phyloP scores from a whole-genome alignment of 371 early-diverging fungal genomes.

The Mucor velutinosus region DNA sequence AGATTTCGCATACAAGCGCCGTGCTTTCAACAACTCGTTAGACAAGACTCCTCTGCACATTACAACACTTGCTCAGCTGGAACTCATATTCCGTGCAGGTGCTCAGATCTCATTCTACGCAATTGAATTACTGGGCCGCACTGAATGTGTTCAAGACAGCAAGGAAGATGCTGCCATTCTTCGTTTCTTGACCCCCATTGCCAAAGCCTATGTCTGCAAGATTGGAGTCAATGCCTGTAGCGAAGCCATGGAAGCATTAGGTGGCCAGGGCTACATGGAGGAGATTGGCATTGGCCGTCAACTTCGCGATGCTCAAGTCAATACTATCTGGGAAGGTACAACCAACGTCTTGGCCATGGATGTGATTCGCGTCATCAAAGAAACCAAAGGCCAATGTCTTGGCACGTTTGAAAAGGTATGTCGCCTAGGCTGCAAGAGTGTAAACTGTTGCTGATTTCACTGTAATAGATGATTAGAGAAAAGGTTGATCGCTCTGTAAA shows the following conservation, averaged over 20 bases:
- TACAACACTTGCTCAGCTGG: constrained; percentile 58
- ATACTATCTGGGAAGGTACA: constrained; percentile 74
- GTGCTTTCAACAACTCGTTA: constrained; percentile 25
- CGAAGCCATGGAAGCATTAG: constrained; percentile 69
- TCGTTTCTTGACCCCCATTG: constrained; percentile 67
- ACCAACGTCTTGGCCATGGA: constrained; percentile 71
- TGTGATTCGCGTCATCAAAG: constrained; percentile 60
- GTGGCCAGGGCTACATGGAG: constrained; percentile 78
- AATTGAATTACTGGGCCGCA: constrained; percentile 56
- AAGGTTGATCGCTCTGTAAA: constrained; percentile 9
- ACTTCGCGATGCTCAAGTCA: constrained; percentile 67
- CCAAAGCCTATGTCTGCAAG: constrained; percentile 63
- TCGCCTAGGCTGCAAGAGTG: neutral
- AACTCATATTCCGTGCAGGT: constrained; percentile 52
- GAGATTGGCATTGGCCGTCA: constrained; percentile 63
- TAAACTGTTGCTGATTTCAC: neutral
- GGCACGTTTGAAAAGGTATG: constrained; percentile 41
- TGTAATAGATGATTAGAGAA: constrained; percentile 11
- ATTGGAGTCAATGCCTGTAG: constrained; percentile 47
- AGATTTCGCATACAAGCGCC: constrained; percentile 61
- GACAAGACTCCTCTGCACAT: constrained; percentile 60
- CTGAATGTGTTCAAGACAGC: constrained; percentile 33
- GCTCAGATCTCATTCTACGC: constrained; percentile 61
- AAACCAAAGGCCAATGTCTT: constrained; percentile 48
- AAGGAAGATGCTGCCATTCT: constrained; percentile 47